Evolutionary conservation across 2,329 filamentous ascomycete genomes (phyloP), one percentile per base, ranked within the genome.

Genomic region (Cercospora zeina): DNA sequence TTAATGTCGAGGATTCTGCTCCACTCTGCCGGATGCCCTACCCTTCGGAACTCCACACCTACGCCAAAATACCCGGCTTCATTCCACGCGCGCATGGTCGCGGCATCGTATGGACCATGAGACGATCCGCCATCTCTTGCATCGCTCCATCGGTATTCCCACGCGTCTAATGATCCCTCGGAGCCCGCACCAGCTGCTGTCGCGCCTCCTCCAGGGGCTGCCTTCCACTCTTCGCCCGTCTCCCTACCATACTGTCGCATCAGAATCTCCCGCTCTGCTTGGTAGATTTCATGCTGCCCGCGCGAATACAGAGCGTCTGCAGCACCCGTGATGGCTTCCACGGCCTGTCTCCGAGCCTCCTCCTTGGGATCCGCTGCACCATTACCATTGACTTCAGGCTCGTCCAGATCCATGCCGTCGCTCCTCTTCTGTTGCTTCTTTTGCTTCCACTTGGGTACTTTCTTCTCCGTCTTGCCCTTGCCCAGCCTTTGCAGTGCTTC

Each of bases 81-180:
- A 68, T 89, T 87, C 95, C 95, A 99, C 2, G 90, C 89, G 70
- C 87, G 85, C 95, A 99, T 97, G 37, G 89, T 93, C 4, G 82
- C 75, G 7, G 83, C 85, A 72, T 97, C 91, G 75, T 92, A 99
- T 0, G 95, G 93, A 0, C 95, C 95, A 75, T 99, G 91, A 62
- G 85, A 84, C 53, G 85, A 83, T 10, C 85, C 90, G 30, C 86
- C 89, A 72, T 96, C 93, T 42, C 92, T 83, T 16, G 90, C 91
- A 74, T 96, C 92, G 39, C 87, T 88, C 95, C 95, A 99, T 62
- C 91, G 85, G 75, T 91, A 99, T 76, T 97, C 90, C 93, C 93
- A 99, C 49, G 45, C 33, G 36, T 47, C 56, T 36, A 54, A 36
- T 34, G 58, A 16, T 37, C 45, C 36, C 33, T 24, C 54, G 8